Evolutionary conservation across 164 flowering plant genomes (phyloP), one percentile per base, ranked within the genome.

Genomic region (Cinnamomum micranthum): DNA sequence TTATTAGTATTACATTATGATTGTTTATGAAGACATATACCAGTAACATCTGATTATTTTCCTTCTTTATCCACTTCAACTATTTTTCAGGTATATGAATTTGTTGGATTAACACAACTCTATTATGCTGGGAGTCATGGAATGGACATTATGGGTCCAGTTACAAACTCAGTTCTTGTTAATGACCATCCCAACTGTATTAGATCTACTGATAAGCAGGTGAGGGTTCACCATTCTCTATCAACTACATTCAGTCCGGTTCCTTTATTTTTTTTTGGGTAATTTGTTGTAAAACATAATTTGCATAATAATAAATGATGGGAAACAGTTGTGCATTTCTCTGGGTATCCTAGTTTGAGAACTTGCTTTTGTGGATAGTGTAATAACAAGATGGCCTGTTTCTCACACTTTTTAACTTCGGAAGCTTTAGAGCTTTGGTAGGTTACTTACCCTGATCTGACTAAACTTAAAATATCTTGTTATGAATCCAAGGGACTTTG

Each of bases 41-140:
- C 64, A 19, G 64, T 6, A 24, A 5, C 3, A 24, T 64, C 27
- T 64, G 67, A 64, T 25, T 64, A 6, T 64, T 15, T 55, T 15
- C n/a, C 60, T 20, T 55, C 60, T 15, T 55, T 55, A 55, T 55
- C 41, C 35, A 66, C 27, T 25, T 66, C 19, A 25, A 28, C 11
- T 14, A 66, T 4, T 15, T 76, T 78, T 73, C 84, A 95, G 98
- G 97, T 93, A 62, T 89, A 64, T 74, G 89, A 90, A 75, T 86
- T 95, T 81, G 88, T 95, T 75, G 92, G 92, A 80, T 80, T 95
- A 80, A 87, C 85, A 13, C 97, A 91, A 76, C 93, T 95, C n/a
- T 89, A 88, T 73, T 95, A 95, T 82, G 99, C 99, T 50, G 99
- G 99, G 76, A 95, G 99, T 82, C 99, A 95, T 85, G 99, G 99